phyloP scores from a whole-genome alignment of 2,329 filamentous ascomycete genomes.

The Clonostachys sp. region DNA sequence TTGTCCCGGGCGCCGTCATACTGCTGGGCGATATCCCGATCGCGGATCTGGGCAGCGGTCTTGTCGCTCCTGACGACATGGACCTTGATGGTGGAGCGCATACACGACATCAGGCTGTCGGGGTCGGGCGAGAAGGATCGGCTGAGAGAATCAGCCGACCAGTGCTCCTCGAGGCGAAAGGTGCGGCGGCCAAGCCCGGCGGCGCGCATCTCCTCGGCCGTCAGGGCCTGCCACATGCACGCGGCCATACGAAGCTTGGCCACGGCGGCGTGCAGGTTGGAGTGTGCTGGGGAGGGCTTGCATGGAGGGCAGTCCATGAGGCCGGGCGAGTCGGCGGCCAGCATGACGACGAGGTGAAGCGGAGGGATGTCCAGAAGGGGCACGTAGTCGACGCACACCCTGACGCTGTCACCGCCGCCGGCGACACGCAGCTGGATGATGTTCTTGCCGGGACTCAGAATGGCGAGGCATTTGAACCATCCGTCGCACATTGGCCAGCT shows the following conservation, averaged over 20 bases:
- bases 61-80: constrained; percentile 63
- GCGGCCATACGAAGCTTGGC: constrained; percentile 70
- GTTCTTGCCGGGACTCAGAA: constrained; percentile 8
- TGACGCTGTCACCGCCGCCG: not conserved
- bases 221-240: constrained; percentile 74
- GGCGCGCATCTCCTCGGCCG: constrained; percentile 68
- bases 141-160: constrained; percentile 63
- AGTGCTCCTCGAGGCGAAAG: constrained; percentile 70
- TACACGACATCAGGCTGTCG: no score
- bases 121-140: not conserved
- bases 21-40: constrained; percentile 60
- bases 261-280: constrained; percentile 58
- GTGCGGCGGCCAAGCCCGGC: constrained; percentile 65
- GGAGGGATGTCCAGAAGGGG: constrained; percentile 52
- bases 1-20: constrained; percentile 50
- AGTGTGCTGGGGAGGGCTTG: constrained; percentile 47
- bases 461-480: constrained; percentile 8
- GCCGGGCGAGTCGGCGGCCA: constrained; percentile 65
- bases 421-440: not conserved
- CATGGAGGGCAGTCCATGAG: constrained; percentile 63
- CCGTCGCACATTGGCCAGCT: constrained; percentile 9
- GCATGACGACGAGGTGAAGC: constrained; percentile 65
- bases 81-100: constrained; percentile 46
- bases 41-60: constrained; percentile 61
- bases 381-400: constrained; percentile 38